phyloP scores from a whole-genome alignment of 306 rosid species.

The Vigna unguiculata region DNA sequence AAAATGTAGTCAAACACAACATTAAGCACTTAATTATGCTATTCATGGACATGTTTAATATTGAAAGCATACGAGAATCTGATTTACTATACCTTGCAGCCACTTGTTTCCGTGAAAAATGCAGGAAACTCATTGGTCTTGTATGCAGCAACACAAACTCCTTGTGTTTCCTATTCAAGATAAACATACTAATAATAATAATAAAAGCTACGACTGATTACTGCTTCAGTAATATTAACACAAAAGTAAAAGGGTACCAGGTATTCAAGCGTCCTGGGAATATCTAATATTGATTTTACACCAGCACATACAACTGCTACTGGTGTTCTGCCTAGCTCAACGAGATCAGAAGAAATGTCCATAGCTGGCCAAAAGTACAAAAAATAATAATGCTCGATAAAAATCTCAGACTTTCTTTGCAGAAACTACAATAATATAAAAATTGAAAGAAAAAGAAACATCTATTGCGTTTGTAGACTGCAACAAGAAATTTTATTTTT shows the following conservation, averaged over 20 bases:
- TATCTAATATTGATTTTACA: slow-evolving; percentile 91
- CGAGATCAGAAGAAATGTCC: slow-evolving; percentile 96
- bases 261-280: slow-evolving; percentile 90
- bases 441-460: slow-evolving; percentile 3
- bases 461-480: slow-evolving; percentile 27
- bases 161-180: slow-evolving; percentile 79
- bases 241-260: slow-evolving; percentile 57
- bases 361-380: slow-evolving; percentile 62
- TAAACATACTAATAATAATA: not conserved
- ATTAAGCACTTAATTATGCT: not conserved
- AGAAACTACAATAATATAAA: slow-evolving; percentile 9
- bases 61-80: not conserved
- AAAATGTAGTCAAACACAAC: not conserved
- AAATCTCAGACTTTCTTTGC: slow-evolving; percentile 5
- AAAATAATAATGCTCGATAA: slow-evolving; percentile 31
- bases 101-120: slow-evolving; percentile 86
- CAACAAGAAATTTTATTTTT: slow-evolving; percentile 20
- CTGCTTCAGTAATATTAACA: slow-evolving; percentile 39
- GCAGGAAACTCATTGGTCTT: slow-evolving; percentile 92
- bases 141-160: slow-evolving; percentile 89
- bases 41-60: not conserved
- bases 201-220: slow-evolving; percentile 14
- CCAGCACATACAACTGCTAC: slow-evolving; percentile 95
- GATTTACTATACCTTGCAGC: slow-evolving; percentile 75
- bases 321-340: slow-evolving; percentile 95